Evolutionary conservation across 2,329 filamentous ascomycete genomes (phyloP).

Genomic region (Neurospora sp.): DNA sequence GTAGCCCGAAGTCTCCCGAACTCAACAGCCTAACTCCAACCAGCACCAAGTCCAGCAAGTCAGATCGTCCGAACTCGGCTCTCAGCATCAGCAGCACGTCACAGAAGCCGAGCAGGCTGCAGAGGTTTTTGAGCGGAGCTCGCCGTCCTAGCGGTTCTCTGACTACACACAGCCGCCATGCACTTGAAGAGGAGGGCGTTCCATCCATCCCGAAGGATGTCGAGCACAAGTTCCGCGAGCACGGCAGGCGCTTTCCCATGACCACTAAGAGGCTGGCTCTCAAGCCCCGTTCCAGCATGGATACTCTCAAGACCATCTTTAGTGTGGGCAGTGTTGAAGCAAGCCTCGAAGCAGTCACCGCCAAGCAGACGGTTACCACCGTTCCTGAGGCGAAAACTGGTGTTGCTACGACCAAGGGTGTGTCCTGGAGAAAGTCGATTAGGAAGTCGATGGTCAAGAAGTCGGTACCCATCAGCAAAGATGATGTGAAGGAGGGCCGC

Average conservation of each 20-base stretch:
- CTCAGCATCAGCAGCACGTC: slow-evolving; percentile 26
- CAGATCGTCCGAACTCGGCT: slow-evolving; percentile 21
- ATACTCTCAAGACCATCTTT: slow-evolving; percentile 39
- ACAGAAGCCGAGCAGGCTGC: slow-evolving; percentile 28
- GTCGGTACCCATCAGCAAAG: slow-evolving; percentile 17
- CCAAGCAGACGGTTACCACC: slow-evolving; percentile 6
- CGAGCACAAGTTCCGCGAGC: slow-evolving; percentile 27
- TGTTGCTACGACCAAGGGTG: slow-evolving; percentile 7
- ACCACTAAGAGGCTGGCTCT: slow-evolving; percentile 27
- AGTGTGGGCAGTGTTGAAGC: slow-evolving; percentile 37
- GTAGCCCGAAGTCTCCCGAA: slow-evolving; percentile 14
- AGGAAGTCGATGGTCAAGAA: slow-evolving; percentile 25
- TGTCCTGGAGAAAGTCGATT: slow-evolving; percentile 17
- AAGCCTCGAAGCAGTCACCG: slow-evolving; percentile 16
- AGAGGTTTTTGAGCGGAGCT: slow-evolving; percentile 29
- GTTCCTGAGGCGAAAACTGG: slow-evolving; percentile 2
- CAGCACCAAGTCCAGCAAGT: slow-evolving; percentile 18
- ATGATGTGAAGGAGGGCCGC: slow-evolving; percentile 4
- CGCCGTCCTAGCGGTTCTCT: slow-evolving; percentile 20
- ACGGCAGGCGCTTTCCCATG: slow-evolving; percentile 23
- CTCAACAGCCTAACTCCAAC: slow-evolving; percentile 20
- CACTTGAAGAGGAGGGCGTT: slow-evolving; percentile 21
- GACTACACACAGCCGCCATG: slow-evolving; percentile 24
- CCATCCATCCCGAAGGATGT: slow-evolving; percentile 27
- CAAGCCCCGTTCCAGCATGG: slow-evolving; percentile 32